phyloP scores from a whole-genome alignment of 1,139 yeast genomes.

The Pichia sp. region DNA sequence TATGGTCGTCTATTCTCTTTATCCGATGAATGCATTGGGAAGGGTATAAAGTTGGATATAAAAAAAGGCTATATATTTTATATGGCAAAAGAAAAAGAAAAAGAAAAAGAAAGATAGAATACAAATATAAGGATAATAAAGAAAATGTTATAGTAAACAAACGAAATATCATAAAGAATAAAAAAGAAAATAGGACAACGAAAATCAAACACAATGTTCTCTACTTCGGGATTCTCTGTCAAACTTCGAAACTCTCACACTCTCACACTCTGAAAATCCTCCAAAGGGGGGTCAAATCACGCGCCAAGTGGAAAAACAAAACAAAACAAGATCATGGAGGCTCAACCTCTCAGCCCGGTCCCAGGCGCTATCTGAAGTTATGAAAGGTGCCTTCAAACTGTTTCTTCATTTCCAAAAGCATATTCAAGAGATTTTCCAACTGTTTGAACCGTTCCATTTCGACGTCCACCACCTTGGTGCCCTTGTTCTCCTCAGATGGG shows the following conservation, averaged over 20 bases:
- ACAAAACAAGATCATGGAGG: background rate
- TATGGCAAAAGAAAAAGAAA: background rate
- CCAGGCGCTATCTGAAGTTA: background rate
- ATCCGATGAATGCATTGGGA: background rate
- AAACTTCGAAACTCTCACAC: too few relatives aligned
- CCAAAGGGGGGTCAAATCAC: background rate
- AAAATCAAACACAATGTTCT: too few relatives aligned
- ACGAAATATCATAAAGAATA: too few relatives aligned
- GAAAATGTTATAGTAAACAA: too few relatives aligned
- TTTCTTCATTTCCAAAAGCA: slow-evolving; percentile 14
- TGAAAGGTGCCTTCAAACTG: slow-evolving; percentile 14
- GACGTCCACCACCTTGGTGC: slow-evolving; percentile 22
- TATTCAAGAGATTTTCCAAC: slow-evolving; percentile 20
- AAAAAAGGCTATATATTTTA: background rate
- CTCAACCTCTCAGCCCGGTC: background rate
- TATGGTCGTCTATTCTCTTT: slow-evolving; percentile 9
- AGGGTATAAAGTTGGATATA: background rate
- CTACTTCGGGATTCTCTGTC: too few relatives aligned
- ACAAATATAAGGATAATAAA: too few relatives aligned
- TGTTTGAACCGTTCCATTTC: slow-evolving; percentile 25
- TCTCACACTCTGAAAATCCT: background rate
- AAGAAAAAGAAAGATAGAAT: too few relatives aligned
- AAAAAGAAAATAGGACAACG: too few relatives aligned
- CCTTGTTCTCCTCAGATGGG: slow-evolving; percentile 26
- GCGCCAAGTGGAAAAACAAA: background rate